phyloP scores from a whole-genome alignment of 352 stramenopile species.

The Globisporangium rhizosaccharum region DNA sequence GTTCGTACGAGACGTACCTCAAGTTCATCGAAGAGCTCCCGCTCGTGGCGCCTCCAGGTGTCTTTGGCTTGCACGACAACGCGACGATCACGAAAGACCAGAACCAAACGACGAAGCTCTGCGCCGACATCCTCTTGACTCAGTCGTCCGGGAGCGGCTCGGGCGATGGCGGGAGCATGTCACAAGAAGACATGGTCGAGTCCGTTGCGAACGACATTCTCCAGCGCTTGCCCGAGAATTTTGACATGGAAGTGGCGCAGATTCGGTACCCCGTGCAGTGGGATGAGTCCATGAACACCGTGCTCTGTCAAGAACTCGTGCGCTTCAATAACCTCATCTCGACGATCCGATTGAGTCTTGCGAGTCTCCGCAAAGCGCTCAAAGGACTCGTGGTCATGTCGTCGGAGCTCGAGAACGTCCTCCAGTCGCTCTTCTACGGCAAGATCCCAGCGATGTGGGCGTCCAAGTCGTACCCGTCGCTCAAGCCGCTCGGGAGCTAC shows the following conservation, averaged over 20 bases:
- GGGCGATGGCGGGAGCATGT: slow-evolving; percentile 52
- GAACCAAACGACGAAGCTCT: slow-evolving; percentile 93
- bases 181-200: slow-evolving; percentile 89
- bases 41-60: slow-evolving; percentile 81
- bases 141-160: slow-evolving; percentile 63
- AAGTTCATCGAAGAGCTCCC: slow-evolving; percentile 86
- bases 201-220: slow-evolving; percentile 86
- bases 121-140: slow-evolving; percentile 89
- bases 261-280: slow-evolving; percentile 89
- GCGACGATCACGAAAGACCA: slow-evolving; percentile 93
- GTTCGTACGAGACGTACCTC: slow-evolving; percentile 69
- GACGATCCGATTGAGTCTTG: slow-evolving; percentile 82
- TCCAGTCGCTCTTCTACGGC: slow-evolving; percentile 88
- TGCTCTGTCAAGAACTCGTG: slow-evolving; percentile 91
- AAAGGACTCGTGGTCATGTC: slow-evolving; percentile 94
- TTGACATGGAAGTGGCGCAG: slow-evolving; percentile 91
- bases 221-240: slow-evolving; percentile 81
- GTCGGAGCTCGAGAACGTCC: slow-evolving; percentile 89
- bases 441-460: slow-evolving; percentile 91
- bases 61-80: slow-evolving; percentile 93
- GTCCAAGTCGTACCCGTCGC: slow-evolving; percentile 88
- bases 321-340: slow-evolving; percentile 92
- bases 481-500: slow-evolving; percentile 91
- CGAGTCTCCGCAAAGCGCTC: slow-evolving; percentile 86
- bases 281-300: slow-evolving; percentile 93